Evolutionary conservation across 345 rosid species (phyloP).

Genomic region (Eucalyptus cloeziana): DNA sequence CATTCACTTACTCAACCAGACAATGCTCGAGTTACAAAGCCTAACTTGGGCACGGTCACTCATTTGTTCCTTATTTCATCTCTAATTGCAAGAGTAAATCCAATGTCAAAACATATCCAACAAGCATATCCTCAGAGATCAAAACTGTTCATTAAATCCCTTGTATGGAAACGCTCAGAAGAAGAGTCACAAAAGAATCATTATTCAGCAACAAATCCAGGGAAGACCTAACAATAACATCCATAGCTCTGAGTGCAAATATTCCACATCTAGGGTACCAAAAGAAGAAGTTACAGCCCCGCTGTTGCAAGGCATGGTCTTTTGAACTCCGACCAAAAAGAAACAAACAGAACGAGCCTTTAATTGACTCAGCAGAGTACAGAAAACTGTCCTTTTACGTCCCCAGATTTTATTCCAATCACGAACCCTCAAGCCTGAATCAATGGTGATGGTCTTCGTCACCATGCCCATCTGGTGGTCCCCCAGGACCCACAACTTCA

Average conservation of each 20-base stretch:
- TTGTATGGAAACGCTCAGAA: neutral
- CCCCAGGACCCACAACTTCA: conserved; percentile 92
- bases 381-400: conserved; percentile 23
- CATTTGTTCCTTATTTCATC: neutral
- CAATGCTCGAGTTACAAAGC: neutral
- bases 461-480: conserved; percentile 78
- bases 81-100: neutral
- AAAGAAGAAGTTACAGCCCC: neutral
- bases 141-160: neutral
- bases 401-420: conserved; percentile 10
- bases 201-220: neutral
- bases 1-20: neutral
- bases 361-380: neutral
- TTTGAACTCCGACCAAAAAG: neutral
- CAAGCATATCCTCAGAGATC: neutral
- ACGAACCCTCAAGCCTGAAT: neutral
- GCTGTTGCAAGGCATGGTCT: neutral
- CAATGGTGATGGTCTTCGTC: conserved; percentile 41
- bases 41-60: neutral
- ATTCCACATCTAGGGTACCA: neutral
- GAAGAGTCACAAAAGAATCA: neutral
- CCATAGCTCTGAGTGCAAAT: neutral
- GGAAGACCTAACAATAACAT: neutral
- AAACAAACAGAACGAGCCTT: neutral
- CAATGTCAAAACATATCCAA: neutral